Evolutionary conservation across 345 rosid genomes (phyloP).

Genomic region (Isatis tinctoria): DNA sequence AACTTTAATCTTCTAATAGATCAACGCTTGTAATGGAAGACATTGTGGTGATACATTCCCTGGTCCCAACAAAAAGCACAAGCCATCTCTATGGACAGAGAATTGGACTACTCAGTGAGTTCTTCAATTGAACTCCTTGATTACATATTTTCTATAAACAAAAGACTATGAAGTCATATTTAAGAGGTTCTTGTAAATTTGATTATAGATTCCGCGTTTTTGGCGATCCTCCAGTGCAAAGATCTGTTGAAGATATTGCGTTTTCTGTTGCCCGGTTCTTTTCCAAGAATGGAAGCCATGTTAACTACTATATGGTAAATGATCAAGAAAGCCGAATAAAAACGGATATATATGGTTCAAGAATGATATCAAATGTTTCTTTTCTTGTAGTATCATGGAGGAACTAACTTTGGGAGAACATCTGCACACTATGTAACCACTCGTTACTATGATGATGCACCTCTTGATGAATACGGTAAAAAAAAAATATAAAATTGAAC

Average conservation of each 20-base stretch:
- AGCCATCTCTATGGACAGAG: conserved; percentile 92
- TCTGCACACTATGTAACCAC: conserved; percentile 76
- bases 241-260: conserved; percentile 81
- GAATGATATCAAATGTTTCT: background rate
- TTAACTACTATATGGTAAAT: conserved; percentile 89
- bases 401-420: conserved; percentile 87
- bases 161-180: background rate
- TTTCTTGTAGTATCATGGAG: conserved; percentile 74
- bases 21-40: conserved; percentile 95
- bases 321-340: background rate
- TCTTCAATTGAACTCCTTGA: background rate
- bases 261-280: conserved; percentile 76
- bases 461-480: conserved; percentile 87
- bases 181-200: conserved; percentile 3
- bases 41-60: conserved; percentile 92
- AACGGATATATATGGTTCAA: background rate
- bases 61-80: conserved; percentile 77
- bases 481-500: background rate
- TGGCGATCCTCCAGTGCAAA: conserved; percentile 50
- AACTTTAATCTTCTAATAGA: conserved; percentile 38
- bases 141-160: background rate
- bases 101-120: conserved; percentile 97
- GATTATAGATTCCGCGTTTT: conserved; percentile 51
- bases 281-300: conserved; percentile 75
- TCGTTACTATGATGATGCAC: conserved; percentile 95